Base-by-base conservation (phyloP, 257 asterid genomes). In the Schizonepeta tenuifolia region DNA sequence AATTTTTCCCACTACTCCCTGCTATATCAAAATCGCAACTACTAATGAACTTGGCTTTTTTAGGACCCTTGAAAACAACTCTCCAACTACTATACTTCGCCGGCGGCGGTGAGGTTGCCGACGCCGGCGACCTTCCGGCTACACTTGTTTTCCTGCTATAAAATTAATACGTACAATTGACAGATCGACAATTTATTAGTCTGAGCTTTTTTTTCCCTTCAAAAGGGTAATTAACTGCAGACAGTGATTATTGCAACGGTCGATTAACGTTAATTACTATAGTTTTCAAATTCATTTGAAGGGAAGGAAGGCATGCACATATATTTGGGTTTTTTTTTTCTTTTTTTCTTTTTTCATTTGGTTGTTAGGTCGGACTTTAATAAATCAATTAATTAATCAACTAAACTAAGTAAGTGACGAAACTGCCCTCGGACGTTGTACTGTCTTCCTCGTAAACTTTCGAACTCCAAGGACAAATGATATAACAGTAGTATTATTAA, bases 211-310 rank as follows among this genome's bases (percentile, higher is more conserved):
- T 12, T 12, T 9, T 17, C 5, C 7, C 24, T 1, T 1, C 5
- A 14, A 24, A 50, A 15, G 41, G 41, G 36, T 10, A 38, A 58
- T 75, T 50, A 51, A 43, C 46, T 60, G 69, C 26, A n/a, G 47
- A 58, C n/a, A 46, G 1, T 15, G 21, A 5, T 6, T 20, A 51
- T 60, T 33, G 20, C 75, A 82, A 82, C 81, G 72, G 83, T 78
- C 81, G 18, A 62, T 76, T 75, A 78, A 75, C 77, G 59, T 81
- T 75, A 72, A 77, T 69, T 70, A 60, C 0, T 14, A n/a, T n/a
- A 24, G 26, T 24, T 38, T 77, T 66, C 31, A 70, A 70, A 59
- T 63, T 73, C 13, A 57, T 35, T 53, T 59, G 68, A 75, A 51
- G 14, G 6, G 9, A 5, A 4, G 6, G 9, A 5, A 4, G 21